phyloP scores from a whole-genome alignment of 305 asterid species.

The Fraxinus paxiana region DNA sequence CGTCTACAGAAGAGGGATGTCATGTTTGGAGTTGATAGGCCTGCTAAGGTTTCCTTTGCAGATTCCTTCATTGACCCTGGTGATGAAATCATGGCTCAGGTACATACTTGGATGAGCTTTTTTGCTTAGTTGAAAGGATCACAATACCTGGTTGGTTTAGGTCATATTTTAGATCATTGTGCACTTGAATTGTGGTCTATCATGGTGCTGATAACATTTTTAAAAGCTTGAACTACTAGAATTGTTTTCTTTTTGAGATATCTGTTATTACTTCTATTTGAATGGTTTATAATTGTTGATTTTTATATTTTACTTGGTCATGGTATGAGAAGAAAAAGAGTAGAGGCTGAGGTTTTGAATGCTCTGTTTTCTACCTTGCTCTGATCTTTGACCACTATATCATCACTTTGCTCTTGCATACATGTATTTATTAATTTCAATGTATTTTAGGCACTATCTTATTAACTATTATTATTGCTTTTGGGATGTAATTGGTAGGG shows the following conservation, averaged over 20 bases:
- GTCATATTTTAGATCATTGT: neutral
- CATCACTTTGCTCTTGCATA: neutral
- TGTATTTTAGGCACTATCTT: neutral
- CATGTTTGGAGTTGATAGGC: slow-evolving; percentile 84
- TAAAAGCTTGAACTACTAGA: neutral
- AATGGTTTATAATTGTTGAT: neutral
- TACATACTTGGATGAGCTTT: slow-evolving; percentile 37
- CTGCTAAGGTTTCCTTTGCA: slow-evolving; percentile 96
- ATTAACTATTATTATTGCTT: neutral
- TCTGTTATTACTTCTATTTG: neutral
- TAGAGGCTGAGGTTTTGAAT: neutral
- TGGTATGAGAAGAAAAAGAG: neutral
- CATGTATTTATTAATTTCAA: neutral
- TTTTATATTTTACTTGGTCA: neutral
- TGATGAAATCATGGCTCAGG: slow-evolving; percentile 99
- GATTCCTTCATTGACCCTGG: slow-evolving; percentile 98
- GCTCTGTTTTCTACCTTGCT: neutral
- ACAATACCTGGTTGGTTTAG: slow-evolving; percentile 8
- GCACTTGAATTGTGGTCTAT: neutral
- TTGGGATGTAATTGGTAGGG: neutral
- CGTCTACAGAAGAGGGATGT: slow-evolving; percentile 86
- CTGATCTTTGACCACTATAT: neutral
- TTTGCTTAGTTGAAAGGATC: slow-evolving; percentile 17
- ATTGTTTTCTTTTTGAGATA: neutral
- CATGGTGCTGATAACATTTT: neutral